Conservation (phyloP, 1,284 basidiomycete genomes). For the Porodaedalea pini region DNA sequence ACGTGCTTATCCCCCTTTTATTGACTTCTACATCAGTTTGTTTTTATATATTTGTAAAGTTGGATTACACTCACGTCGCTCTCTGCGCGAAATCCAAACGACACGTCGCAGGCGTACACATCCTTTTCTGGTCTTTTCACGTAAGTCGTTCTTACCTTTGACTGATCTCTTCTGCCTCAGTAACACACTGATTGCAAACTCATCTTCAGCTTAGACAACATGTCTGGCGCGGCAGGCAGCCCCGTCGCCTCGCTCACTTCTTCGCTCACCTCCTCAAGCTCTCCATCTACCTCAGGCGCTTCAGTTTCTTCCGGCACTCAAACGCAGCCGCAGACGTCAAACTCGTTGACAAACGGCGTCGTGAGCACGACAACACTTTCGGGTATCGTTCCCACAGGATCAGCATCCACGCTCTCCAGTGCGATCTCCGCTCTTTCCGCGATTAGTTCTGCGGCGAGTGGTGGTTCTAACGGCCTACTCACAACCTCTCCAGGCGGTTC, state of each 20-base stretch:
- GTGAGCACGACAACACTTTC: conserved; percentile 16
- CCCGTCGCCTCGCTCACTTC: conserved; percentile 14
- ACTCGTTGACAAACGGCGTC: conserved; percentile 12
- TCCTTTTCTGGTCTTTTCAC: conserved; percentile 20
- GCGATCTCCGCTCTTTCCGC: conserved; percentile 5
- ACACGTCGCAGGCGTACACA: conserved; percentile 12
- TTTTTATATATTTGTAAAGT: background rate
- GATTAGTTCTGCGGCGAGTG: conserved; percentile 7
- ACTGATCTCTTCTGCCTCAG: background rate
- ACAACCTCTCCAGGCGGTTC: background rate
- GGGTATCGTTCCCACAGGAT: conserved; percentile 5
- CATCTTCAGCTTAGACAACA: conserved; percentile 13
- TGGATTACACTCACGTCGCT: conserved; percentile 16
- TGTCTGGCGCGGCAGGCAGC: conserved; percentile 8
- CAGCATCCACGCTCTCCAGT: conserved; percentile 5
- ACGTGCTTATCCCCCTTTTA: background rate
- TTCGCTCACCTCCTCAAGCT: background rate
- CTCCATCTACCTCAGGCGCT: no score
- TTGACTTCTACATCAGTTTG: background rate
- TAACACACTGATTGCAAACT: background rate
- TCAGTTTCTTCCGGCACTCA: no score
- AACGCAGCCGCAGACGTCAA: conserved; percentile 1
- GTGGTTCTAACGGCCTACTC: background rate
- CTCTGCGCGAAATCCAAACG: conserved; percentile 14
- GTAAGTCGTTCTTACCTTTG: conserved; percentile 5